Evolutionary conservation across 2,329 filamentous ascomycete species (phyloP), one percentile per base, ranked within the genome.

Genomic region (Tolypocladium album): DNA sequence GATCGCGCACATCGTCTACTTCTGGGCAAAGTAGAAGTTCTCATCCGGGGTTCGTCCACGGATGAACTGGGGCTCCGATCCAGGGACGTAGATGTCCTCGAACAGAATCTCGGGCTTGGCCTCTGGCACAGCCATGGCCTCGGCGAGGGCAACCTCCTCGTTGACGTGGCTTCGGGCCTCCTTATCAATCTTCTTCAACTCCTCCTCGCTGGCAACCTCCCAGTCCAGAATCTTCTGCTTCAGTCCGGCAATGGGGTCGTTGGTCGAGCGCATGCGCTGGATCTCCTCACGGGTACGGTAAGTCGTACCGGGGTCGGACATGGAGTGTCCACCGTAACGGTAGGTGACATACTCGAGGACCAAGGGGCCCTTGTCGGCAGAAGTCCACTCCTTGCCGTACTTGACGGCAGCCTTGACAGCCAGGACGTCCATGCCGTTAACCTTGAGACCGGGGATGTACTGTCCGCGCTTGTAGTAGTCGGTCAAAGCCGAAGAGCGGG

Each of bases 381-480:
- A 79, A 66, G 90, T 88, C 82, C 88, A 96, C 73, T 96, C 84
- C 82, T 94, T 96, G 73, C 88, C 92, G 81, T 96, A 92, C 78
- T 93, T 82, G 70, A 96, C 92, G 65, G 94, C 94, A 58, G 93
- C 92, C 85, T 96, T 96, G 76, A 97, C 93, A 65, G 94, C 93
- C 64, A 99, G 89, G 69, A 96, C 92, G 75, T 99, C 94, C 94
- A 99, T 99, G 73, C 91, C 94, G 80, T 99, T 99, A 77, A 99
- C 91, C 86, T 99, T 99, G 70, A 99, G 86, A 81, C 94, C 94
- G 61, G 94, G 93, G 68, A 99, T 99, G 83, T 97, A 99, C 81
- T 99, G 94, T 67, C 94, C 94, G 79, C 94, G 93, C 88, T 97
- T 97, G 87, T 99, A 97, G 88, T 99, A 99, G 78, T 99, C 94